These are phyloP conservation scores for Limonium bicolor DNA, from an alignment of 148 eudicot species.

Conservation along the genomic window DNA sequence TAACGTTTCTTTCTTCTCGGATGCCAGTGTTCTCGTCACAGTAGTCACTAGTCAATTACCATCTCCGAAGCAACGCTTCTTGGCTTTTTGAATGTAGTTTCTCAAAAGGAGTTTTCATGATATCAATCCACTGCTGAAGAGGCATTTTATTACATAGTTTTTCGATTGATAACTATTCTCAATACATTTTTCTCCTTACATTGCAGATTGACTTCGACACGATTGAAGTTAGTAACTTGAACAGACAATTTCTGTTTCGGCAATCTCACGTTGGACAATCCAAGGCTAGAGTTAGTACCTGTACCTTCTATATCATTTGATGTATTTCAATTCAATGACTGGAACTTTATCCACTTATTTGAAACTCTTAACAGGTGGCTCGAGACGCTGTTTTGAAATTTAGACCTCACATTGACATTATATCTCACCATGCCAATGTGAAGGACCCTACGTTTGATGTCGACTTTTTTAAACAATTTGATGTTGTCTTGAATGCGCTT, in stretches of 20 bases:
- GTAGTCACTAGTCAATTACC: too few relatives aligned
- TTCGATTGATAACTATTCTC: not conserved
- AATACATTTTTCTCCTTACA: too few relatives aligned
- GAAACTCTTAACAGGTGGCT: constrained; percentile 44
- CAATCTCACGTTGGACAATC: constrained; percentile 82
- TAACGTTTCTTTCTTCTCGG: too few relatives aligned
- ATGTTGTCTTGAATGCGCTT: constrained; percentile 80
- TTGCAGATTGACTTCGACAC: constrained; percentile 83
- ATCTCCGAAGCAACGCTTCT: too few relatives aligned
- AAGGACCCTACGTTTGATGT: constrained; percentile 74
- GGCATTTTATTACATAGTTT: not conserved
- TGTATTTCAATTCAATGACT: constrained; percentile 1
- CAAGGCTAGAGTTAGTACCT: constrained; percentile 83
- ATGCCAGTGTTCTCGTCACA: too few relatives aligned
- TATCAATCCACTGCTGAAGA: not conserved
- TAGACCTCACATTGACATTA: constrained; percentile 72
- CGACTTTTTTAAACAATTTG: constrained; percentile 79
- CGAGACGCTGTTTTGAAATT: constrained; percentile 84
- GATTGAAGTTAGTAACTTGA: constrained; percentile 89
- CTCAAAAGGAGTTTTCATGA: too few relatives aligned
- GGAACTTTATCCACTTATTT: not conserved
- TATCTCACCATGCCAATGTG: constrained; percentile 82
- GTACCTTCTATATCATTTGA: not conserved
- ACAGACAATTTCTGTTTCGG: constrained; percentile 78
- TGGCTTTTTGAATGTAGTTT: too few relatives aligned